Conservation (phyloP, 2,329 filamentous ascomycete genomes). For the Fusarium sp. region DNA sequence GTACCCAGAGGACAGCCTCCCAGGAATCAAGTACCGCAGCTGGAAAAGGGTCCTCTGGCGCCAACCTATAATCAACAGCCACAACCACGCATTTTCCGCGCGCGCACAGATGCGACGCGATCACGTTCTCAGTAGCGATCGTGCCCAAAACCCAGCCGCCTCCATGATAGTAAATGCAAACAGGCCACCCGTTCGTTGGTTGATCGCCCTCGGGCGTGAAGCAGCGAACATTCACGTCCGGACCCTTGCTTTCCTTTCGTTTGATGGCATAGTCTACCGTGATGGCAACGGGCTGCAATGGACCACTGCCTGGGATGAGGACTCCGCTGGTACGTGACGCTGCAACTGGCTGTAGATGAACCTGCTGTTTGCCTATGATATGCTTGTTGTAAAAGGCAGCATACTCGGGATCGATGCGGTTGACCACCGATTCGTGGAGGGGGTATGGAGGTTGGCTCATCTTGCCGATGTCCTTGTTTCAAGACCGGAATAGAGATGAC, state of each 20-base stretch:
- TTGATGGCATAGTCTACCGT: conserved; percentile 6
- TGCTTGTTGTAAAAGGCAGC: conserved; percentile 20
- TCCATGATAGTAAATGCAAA: conserved; percentile 23
- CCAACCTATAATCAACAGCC: conserved; percentile 15
- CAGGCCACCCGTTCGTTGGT: conserved; percentile 13
- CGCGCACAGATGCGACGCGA: conserved; percentile 18
- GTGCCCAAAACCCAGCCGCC: conserved; percentile 24
- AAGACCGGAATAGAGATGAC: rapidly evolving
- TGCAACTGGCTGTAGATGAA: conserved; percentile 16
- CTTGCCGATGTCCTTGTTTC: rapidly evolving
- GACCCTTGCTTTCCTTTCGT: conserved; percentile 14
- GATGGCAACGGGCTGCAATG: not conserved
- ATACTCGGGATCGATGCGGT: conserved; percentile 9
- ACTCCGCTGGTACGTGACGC: not conserved
- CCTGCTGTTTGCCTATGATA: conserved; percentile 27
- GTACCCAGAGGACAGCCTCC: conserved; percentile 18
- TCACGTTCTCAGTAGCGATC: conserved; percentile 22
- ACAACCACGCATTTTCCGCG: conserved; percentile 11
- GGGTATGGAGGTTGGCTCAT: conserved; percentile 18
- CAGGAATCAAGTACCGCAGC: conserved; percentile 21
- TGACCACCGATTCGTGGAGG: not conserved
- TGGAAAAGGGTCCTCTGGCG: conserved; percentile 11
- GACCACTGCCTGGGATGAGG: conserved; percentile 14
- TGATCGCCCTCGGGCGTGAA: conserved; percentile 9
- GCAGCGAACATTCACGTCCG: conserved; percentile 5